These are phyloP conservation scores for Phaeosphaeria sp. DNA, from an alignment of 2,329 filamentous ascomycete genomes.

Conservation along the genomic window DNA sequence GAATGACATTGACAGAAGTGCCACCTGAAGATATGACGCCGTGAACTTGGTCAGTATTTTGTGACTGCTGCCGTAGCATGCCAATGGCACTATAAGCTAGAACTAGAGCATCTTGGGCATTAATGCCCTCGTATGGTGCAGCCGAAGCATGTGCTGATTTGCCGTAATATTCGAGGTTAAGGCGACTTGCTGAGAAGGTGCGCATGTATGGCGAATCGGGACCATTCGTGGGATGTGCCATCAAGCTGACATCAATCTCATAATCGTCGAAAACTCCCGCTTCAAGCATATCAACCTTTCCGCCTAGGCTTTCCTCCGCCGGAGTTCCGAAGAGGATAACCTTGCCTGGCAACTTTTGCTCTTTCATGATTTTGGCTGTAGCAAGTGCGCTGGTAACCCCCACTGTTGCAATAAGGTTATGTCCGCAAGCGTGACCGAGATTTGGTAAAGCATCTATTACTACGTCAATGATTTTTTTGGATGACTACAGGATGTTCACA, in stretches of 20 bases:
- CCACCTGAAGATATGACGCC: constrained; percentile 20
- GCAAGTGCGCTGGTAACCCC: constrained; percentile 50
- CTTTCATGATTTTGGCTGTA: constrained; percentile 37
- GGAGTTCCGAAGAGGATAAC: constrained; percentile 54
- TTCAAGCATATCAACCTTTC: constrained; percentile 55
- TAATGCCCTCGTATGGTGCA: constrained; percentile 37
- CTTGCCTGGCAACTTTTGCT: constrained; percentile 41
- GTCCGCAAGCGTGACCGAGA: constrained; percentile 55
- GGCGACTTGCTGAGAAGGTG: constrained; percentile 47
- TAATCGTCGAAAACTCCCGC: constrained; percentile 49
- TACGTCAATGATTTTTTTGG: constrained; percentile 18
- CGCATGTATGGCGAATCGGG: constrained; percentile 57
- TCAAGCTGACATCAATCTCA: constrained; percentile 39
- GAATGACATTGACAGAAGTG: constrained; percentile 17
- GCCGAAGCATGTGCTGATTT: constrained; percentile 38
- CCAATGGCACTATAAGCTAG: constrained; percentile 19
- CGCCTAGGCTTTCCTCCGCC: constrained; percentile 53
- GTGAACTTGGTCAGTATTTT: constrained; percentile 19
- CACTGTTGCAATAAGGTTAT: constrained; percentile 53
- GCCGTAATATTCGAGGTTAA: constrained; percentile 19
- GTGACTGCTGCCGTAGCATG: constrained; percentile 21
- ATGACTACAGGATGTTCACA: not conserved
- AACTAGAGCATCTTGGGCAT: constrained; percentile 25
- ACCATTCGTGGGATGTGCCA: constrained; percentile 44
- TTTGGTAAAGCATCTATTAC: constrained; percentile 47